Conservation (phyloP, 106 monocot genomes). For the Platanthera guangdongensis region DNA sequence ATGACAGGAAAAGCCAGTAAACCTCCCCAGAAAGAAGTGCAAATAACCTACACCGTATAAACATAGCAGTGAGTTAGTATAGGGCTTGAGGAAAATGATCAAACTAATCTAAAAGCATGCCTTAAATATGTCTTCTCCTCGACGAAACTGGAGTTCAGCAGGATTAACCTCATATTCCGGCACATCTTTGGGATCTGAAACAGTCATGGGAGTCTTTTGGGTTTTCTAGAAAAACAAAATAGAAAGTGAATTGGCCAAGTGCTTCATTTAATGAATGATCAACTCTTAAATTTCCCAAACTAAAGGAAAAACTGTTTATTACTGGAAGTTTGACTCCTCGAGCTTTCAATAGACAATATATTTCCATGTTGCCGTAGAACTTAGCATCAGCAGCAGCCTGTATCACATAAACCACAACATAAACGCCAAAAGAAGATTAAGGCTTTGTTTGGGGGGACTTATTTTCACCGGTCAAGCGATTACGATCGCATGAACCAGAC, state of each 20-base stretch:
- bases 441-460: too few relatives aligned
- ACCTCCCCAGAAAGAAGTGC: not conserved
- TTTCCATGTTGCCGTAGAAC: conserved; percentile 18
- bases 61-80: not conserved
- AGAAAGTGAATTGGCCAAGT: not conserved
- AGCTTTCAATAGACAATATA: conserved; percentile 22
- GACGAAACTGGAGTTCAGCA: conserved; percentile 58
- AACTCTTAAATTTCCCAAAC: not conserved
- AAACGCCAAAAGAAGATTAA: not conserved
- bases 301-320: not conserved
- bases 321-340: conserved; percentile 20
- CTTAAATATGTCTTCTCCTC: conserved; percentile 44
- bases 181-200: conserved; percentile 80
- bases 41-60: not conserved
- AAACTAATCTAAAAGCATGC: conserved; percentile 20
- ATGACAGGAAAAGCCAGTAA: not conserved
- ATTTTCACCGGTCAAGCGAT: too few relatives aligned
- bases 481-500: too few relatives aligned
- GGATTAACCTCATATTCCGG: conserved; percentile 98
- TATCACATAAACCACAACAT: not conserved
- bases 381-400: conserved; percentile 31
- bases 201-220: conserved; percentile 82
- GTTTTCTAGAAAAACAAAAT: conserved; percentile 36
- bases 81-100: not conserved
- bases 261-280: conserved; percentile 8